Evolutionary conservation across 2,329 filamentous ascomycete species (phyloP), one percentile per base, ranked within the genome.

Genomic region (Coniochaeta ligniaria): DNA sequence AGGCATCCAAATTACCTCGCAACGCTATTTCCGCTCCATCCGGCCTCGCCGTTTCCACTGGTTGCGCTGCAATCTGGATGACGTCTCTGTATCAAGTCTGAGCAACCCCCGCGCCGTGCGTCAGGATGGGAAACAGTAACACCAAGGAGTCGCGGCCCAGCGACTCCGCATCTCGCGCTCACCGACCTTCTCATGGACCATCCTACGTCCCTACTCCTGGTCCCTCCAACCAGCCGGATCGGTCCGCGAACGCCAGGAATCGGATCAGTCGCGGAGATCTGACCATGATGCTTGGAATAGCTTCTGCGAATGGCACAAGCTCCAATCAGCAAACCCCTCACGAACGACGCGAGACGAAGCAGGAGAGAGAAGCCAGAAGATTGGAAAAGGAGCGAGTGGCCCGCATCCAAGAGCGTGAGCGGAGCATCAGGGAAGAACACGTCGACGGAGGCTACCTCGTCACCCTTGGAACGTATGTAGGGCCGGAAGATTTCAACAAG

Each of bases 381-480:
- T 77, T 92, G 60, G 94, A 97, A 73, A 89, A 87, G 69, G 94
- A 98, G 73, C 86, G 91, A 54, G 78, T 83, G 17, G 81, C 84
- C 41, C 83, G 95, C 61, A 76, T 89, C 50, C 92, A 92, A 72
- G 95, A 99, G 73, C 85, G 95, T 56, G 93, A 96, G 73, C 84
- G 90, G 65, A 99, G 95, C 70, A 86, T 98, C 77, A 87, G 82
- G 64, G 93, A 97, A 68, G 95, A 99, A 72, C 86, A 93, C 72
- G 90, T 98, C 3, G 95, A 99, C 74, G 95, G 95, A 22, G 95
- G 95, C 24, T 99, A 88, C 76, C 78, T 99, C 56, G 95, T 99
- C 35, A 99, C 95, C 0, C 85, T 96, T 71, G 95, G 95, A 38
- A 91, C 93, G 57, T 99, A 99, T 71, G 94, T 91, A 24, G 93